A percentile compares a stretch with the other conserved stretches of the same genome.
These are phyloP conservation scores for Acorus gramineus DNA, from an alignment of 106 monocot genomes.

Conservation along the genomic window DNA sequence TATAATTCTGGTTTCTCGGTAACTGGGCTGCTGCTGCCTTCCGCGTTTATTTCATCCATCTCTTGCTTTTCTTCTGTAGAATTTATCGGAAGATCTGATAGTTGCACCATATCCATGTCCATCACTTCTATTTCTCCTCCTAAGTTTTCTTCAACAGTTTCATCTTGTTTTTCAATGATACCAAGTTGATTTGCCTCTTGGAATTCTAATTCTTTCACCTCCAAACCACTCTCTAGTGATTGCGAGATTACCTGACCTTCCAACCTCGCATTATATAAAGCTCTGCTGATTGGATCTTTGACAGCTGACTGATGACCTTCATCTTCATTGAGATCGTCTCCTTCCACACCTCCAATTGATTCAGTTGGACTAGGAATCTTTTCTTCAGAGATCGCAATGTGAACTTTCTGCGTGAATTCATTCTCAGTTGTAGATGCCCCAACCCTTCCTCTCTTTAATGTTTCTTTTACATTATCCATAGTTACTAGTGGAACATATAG, in stretches of 20 bases:
- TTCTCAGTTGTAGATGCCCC: slow-evolving; percentile 1
- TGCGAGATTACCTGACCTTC: not conserved
- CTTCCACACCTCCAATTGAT: not conserved
- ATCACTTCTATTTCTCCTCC: slow-evolving; percentile 1
- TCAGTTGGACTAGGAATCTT: not conserved
- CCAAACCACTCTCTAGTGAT: slow-evolving; percentile 1
- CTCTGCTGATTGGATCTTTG: not conserved
- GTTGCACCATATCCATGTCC: not conserved
- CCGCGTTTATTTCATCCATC: not conserved
- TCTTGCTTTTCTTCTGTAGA: not conserved
- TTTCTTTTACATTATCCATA: slow-evolving; percentile 2
- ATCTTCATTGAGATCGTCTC: not conserved
- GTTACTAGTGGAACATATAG: not conserved
- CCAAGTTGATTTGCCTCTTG: not conserved
- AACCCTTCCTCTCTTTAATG: slow-evolving; percentile 3
- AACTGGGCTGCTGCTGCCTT: not conserved
- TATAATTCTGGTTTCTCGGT: not conserved
- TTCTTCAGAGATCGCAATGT: slow-evolving; percentile 4
- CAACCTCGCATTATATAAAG: not conserved
- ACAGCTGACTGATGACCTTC: slow-evolving; percentile 6
- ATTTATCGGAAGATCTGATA: not conserved
- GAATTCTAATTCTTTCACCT: not conserved
- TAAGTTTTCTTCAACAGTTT: not conserved
- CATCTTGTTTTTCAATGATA: not conserved
- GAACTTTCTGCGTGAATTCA: slow-evolving; percentile 5